Evolutionary conservation across 163 green algal species (phyloP).

Genomic region (Scenedesmus sp.): DNA sequence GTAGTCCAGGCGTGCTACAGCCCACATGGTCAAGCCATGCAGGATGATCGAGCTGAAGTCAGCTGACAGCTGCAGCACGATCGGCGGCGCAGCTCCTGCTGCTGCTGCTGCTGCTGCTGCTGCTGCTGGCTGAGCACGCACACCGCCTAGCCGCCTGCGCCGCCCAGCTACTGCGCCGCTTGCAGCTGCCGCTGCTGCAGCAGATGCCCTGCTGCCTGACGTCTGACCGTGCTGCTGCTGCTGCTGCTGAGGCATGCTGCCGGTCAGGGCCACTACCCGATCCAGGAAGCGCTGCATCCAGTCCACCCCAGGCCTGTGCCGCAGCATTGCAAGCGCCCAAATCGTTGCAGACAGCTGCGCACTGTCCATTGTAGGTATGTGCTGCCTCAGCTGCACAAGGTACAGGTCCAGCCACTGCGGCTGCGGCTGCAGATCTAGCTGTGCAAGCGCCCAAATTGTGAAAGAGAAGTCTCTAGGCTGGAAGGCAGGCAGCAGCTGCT

Average conservation of each 20-base stretch:
- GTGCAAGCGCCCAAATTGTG: constrained; percentile 38
- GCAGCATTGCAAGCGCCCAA: constrained; percentile 54
- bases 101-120: constrained; percentile 1
- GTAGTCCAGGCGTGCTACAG: constrained; percentile 21
- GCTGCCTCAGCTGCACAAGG: constrained; percentile 51
- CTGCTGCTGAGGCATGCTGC: constrained; percentile 17
- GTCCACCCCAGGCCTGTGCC: constrained; percentile 19
- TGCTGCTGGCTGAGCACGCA: background rate
- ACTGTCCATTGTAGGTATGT: constrained; percentile 26
- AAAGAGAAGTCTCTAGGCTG: constrained; percentile 14
- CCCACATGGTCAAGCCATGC: constrained; percentile 52
- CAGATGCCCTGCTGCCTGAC: background rate
- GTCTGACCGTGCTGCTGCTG: background rate
- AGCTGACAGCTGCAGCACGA: background rate
- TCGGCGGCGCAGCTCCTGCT: background rate
- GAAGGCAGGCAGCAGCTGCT: constrained; percentile 20
- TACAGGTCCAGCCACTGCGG: constrained; percentile 48
- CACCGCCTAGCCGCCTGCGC: background rate
- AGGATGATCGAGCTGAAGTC: constrained; percentile 53
- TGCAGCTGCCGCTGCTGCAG: background rate
- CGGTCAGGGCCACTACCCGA: constrained; percentile 10
- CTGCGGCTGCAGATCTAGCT: constrained; percentile 43
- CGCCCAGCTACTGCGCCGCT: background rate
- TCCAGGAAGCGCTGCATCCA: constrained; percentile 49
- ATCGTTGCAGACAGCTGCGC: constrained; percentile 40